phyloP scores from a whole-genome alignment of 352 stramenopile genomes.

The Phytophthora ramorum region DNA sequence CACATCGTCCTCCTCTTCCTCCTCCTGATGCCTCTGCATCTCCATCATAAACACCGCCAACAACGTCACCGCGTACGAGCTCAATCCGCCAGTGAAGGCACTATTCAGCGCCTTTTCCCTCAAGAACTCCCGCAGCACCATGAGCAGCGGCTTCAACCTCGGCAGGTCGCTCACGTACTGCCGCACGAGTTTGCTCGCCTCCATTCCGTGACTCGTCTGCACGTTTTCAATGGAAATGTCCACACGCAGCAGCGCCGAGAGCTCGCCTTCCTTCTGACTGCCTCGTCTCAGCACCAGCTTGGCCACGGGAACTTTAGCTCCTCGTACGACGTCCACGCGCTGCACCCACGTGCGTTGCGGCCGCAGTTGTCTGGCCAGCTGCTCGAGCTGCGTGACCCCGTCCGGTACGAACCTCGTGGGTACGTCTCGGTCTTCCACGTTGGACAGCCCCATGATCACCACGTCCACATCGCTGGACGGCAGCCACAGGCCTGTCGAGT shows the following conservation, averaged over 20 bases:
- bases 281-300: conserved; percentile 73
- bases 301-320: conserved; percentile 87
- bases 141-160: conserved; percentile 76
- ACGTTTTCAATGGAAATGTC: conserved; percentile 92
- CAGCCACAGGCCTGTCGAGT: conserved; percentile 87
- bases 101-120: conserved; percentile 90
- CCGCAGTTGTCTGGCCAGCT: conserved; percentile 55
- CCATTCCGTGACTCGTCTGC: conserved; percentile 81
- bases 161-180: conserved; percentile 74
- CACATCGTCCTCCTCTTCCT: background rate
- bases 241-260: conserved; percentile 54
- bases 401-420: conserved; percentile 54
- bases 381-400: conserved; percentile 63
- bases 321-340: conserved; percentile 81
- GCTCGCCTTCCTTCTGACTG: conserved; percentile 33
- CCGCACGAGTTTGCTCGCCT: conserved; percentile 84
- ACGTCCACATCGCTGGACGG: conserved; percentile 91
- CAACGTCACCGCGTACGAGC: conserved; percentile 88
- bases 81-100: conserved; percentile 89
- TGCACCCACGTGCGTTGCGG: conserved; percentile 74
- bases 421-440: conserved; percentile 44
- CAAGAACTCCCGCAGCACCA: conserved; percentile 90
- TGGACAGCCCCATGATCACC: conserved; percentile 77
- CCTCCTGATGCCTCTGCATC: conserved; percentile 59
- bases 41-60: conserved; percentile 87